phyloP scores from a whole-genome alignment of 345 rosid genomes.

The Eucalyptus coolabah region DNA sequence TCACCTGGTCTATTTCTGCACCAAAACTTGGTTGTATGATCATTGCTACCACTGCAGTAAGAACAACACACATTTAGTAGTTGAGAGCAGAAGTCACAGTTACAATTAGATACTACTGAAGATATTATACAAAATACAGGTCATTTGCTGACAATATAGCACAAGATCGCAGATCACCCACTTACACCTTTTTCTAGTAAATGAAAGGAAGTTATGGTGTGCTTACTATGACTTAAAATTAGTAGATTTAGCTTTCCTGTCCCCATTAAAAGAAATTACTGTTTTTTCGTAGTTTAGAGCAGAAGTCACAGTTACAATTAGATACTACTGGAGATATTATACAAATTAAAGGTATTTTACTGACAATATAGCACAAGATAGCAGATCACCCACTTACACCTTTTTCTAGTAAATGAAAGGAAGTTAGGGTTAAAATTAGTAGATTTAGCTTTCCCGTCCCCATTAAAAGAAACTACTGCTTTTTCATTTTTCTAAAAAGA shows the following conservation, averaged over 20 bases:
- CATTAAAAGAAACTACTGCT: not conserved
- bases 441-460: not conserved
- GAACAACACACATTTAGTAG: not conserved
- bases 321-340: not conserved
- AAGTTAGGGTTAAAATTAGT: not conserved
- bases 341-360: not conserved
- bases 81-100: not conserved
- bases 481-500: not conserved
- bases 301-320: not conserved
- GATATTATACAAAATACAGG: not conserved
- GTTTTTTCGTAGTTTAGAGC: not conserved
- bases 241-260: not conserved
- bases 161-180: not conserved
- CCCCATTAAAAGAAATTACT: not conserved
- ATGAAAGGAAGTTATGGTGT: not conserved
- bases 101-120: not conserved
- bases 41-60: slow-evolving; percentile 92
- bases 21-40: slow-evolving; percentile 95
- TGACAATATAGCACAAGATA: not conserved
- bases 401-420: not conserved
- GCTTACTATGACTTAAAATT: not conserved
- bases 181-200: not conserved
- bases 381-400: not conserved
- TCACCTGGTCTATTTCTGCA: slow-evolving; percentile 97
- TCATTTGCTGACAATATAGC: not conserved